These are phyloP conservation scores for Oxyria digyna DNA, from an alignment of 148 eudicot species.

Conservation along the genomic window DNA sequence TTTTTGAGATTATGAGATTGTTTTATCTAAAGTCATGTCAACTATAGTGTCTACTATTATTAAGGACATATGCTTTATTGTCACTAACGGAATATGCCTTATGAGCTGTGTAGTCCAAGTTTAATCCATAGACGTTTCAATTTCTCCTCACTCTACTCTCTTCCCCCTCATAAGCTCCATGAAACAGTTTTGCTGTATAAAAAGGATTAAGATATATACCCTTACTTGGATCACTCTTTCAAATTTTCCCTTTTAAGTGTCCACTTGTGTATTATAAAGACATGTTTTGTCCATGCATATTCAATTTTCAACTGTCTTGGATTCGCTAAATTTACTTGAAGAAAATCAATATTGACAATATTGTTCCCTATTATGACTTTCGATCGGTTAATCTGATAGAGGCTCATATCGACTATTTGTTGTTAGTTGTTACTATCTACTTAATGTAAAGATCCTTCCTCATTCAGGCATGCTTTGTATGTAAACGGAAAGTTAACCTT, in stretches of 20 bases:
- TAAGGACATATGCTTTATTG: not conserved
- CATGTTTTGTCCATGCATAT: not conserved
- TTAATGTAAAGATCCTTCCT: not conserved
- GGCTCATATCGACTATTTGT: not conserved
- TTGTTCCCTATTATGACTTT: not conserved
- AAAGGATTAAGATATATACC: not conserved
- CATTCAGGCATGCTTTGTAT: conserved; percentile 66
- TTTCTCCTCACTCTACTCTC: not conserved
- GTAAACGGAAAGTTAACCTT: conserved; percentile 42
- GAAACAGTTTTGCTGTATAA: not conserved
- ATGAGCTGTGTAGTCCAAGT: not conserved
- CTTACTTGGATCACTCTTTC: not conserved
- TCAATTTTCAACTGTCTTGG: not conserved
- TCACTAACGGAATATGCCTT: not conserved
- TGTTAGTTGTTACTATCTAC: not conserved
- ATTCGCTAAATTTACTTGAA: not conserved
- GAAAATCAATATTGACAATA: not conserved
- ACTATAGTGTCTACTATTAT: not conserved
- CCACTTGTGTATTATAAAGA: not conserved
- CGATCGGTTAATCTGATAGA: not conserved
- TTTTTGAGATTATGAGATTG: not conserved
- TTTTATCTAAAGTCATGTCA: not conserved
- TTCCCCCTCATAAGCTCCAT: not conserved
- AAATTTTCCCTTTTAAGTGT: no score
- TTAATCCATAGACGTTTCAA: not conserved